Base-by-base conservation (phyloP, 495 filamentous ascomycete genomes). In the Cenococcum geophilum region DNA sequence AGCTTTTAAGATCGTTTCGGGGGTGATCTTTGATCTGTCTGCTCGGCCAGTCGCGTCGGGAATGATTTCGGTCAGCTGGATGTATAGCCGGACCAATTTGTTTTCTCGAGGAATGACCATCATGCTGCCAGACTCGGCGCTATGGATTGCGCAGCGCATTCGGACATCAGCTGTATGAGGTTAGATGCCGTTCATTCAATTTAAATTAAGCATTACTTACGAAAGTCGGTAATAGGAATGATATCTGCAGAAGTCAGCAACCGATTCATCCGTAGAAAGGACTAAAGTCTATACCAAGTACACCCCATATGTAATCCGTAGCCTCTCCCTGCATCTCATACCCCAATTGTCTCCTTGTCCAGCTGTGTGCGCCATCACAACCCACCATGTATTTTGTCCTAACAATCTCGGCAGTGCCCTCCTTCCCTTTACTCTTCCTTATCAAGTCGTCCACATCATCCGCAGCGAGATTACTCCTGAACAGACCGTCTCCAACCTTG, bases 91-190 rank as follows among this genome's bases (percentile, higher is more conserved):
- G 16, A 86, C 82, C 1, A 86, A 73, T 65, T 80, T 82, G 61
- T 81, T 82, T 64, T 89, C 86, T 20, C 87, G 79, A 0, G 87
- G 86, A 34, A 91, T 83, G 4, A 87, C 67, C 72, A 91, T 86
- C 23, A 90, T 75, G 14, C 80, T 85, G 1, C 86, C 86, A 0
- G 79, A 78, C 12, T 73, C 74, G 9, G 81, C 80, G 9, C 83
- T 84, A 68, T 89, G 86, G 57, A 89, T 84, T 14, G 84, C 82
- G 60, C 84, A 83, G 57, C 83, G 78, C 70, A 80, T 83, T 52
- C 86, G 76, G 54, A 91, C 85, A 68, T 89, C 87, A 8, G 86
- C 27, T 32, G 2, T 32, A 6, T 32, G 27, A 32, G 27, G 27
- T 32, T 32, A 32, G 27, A 32, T 32, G 3, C 2, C 2, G 27